phyloP scores from a whole-genome alignment of 1,284 basidiomycete genomes.

The Acaromyces ingoldii region DNA sequence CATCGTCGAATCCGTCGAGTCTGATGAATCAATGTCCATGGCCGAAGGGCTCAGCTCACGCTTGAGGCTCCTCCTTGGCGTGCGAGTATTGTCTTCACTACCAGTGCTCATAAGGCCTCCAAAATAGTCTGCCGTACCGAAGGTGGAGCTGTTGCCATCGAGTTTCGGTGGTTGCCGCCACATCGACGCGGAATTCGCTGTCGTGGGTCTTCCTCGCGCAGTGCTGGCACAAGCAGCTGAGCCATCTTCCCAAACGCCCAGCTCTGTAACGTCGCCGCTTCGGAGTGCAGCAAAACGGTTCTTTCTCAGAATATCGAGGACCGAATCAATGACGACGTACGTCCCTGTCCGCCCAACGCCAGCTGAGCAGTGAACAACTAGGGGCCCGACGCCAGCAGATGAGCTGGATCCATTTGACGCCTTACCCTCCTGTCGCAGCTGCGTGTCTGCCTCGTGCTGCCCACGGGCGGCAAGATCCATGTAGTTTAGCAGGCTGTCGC shows the following conservation, averaged over 20 bases:
- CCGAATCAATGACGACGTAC: slow-evolving; percentile 41
- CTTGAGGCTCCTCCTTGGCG: slow-evolving; percentile 25
- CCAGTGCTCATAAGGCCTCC: background rate
- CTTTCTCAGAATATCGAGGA: slow-evolving; percentile 34
- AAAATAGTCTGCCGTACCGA: background rate
- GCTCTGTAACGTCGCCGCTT: no score
- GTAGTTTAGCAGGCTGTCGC: slow-evolving; percentile 32
- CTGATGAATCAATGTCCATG: slow-evolving; percentile 28
- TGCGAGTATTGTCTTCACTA: no score
- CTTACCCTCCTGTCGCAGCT: slow-evolving; percentile 6
- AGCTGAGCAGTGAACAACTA: slow-evolving; percentile 50
- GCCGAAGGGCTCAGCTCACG: slow-evolving; percentile 34
- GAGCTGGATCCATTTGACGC: background rate
- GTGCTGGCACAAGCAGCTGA: background rate
- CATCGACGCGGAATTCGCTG: no score
- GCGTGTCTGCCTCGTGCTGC: slow-evolving; percentile 26
- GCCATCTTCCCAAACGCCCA: slow-evolving; percentile 11
- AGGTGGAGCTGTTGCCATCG: background rate
- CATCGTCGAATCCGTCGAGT: background rate
- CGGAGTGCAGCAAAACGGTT: no score
- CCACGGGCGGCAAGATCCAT: slow-evolving; percentile 29
- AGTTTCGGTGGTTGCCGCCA: background rate
- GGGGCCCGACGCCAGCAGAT: slow-evolving; percentile 21
- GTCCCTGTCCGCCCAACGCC: slow-evolving; percentile 48
- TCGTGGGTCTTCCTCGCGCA: slow-evolving; percentile 3